These are phyloP conservation scores for Scheffersomyces illinoinensis DNA, from an alignment of 1,139 yeast genomes.

Conservation along the genomic window DNA sequence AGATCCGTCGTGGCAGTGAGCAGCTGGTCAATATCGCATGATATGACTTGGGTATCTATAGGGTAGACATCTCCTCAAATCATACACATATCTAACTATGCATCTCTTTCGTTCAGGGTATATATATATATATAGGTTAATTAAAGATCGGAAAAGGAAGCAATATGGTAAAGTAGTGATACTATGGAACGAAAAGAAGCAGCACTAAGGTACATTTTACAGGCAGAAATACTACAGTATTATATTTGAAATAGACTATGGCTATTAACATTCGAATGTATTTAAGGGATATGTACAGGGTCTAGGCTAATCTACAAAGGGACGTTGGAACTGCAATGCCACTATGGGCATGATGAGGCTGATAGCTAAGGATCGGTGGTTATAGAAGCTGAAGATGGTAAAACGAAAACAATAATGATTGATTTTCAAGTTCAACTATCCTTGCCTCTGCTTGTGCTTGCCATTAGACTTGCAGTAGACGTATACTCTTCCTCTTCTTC, in stretches of 20 bases:
- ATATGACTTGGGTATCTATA: neutral
- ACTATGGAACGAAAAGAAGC: neutral
- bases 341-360: neutral
- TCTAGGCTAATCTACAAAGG: neutral
- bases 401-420: no score
- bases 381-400: neutral
- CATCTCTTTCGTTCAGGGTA: neutral
- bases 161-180: neutral
- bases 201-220: neutral
- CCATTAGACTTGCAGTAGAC: constrained; percentile 91
- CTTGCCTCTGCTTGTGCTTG: constrained; percentile 97
- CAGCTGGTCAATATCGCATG: constrained; percentile 9
- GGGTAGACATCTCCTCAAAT: neutral
- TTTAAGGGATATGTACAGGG: neutral
- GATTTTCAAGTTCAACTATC: constrained; percentile 34
- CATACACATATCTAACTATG: neutral
- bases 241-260: neutral
- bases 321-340: neutral
- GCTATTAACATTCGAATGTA: neutral
- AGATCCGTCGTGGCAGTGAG: constrained; percentile 1
- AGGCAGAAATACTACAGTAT: neutral
- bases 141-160: neutral
- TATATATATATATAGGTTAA: neutral
- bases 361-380: neutral
- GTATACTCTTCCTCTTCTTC: constrained; percentile 91